Evolutionary conservation across 129 eudicot genomes (phyloP).

Genomic region (Arctium minus): DNA sequence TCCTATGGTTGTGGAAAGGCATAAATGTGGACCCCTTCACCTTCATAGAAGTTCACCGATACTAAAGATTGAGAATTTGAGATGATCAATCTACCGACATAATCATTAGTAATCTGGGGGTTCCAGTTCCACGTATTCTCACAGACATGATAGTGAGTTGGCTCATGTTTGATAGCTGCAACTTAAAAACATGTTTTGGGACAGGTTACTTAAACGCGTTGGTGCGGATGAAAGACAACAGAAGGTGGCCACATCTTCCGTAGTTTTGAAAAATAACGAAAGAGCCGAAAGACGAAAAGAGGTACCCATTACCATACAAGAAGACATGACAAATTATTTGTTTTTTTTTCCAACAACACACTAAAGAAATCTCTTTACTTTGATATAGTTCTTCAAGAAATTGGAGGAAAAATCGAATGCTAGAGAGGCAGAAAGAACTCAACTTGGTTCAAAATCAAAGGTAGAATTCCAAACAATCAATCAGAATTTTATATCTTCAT

Average conservation of each 20-base stretch:
- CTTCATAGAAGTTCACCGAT: not conserved
- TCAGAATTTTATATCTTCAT: not conserved
- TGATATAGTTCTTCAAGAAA: slow-evolving; percentile 44
- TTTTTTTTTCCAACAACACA: not conserved
- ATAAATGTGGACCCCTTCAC: not conserved
- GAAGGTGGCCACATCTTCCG: slow-evolving; percentile 37
- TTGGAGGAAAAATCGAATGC: slow-evolving; percentile 51
- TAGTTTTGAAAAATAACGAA: slow-evolving; percentile 46
- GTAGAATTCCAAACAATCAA: slow-evolving; percentile 23
- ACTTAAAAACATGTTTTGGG: not conserved
- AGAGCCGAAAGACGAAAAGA: slow-evolving; percentile 61
- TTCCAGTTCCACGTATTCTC: not conserved
- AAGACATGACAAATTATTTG: not conserved
- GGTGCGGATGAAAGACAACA: slow-evolving; percentile 34
- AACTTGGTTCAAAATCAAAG: slow-evolving; percentile 46
- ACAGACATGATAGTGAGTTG: not conserved
- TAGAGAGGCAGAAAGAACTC: slow-evolving; percentile 55
- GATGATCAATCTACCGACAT: not conserved
- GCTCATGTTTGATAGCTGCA: not conserved
- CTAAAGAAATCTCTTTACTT: not conserved
- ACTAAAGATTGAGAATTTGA: not conserved
- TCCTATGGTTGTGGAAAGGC: not conserved
- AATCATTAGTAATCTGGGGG: not conserved
- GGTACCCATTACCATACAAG: slow-evolving; percentile 33
- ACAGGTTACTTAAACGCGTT: slow-evolving; percentile 44